Evolutionary conservation across 2,329 filamentous ascomycete genomes (phyloP), one percentile per base, ranked within the genome.

Genomic region (Venturia aucupariae): DNA sequence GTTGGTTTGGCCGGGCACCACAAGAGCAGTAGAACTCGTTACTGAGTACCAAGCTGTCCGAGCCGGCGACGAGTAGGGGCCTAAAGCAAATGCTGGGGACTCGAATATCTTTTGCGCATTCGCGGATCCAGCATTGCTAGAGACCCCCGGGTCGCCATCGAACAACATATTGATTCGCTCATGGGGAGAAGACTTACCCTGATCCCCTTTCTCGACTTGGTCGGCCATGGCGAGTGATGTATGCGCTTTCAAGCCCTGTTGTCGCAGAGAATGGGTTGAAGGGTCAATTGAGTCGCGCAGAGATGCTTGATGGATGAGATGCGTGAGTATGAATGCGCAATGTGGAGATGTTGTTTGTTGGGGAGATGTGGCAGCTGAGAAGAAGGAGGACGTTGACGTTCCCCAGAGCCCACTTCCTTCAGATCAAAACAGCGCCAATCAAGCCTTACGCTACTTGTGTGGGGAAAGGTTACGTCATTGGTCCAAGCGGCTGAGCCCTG

Each of bases 141-240:
- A 27, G 24, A 3, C 22, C 10, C 17, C 22, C 46, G 10, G 22
- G 22, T 30, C 46, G 46, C 24, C 11, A 27, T 22, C 22, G 46
- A 51, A 51, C 46, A 51, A 10, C 46, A 10, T 22, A 13, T 30
- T 15, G 46, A 27, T 27, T 51, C 22, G 46, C 22, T 51, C 24
- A 22, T 35, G 61, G 67, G 60, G 39, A 60, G 44, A 61, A 70
- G 19, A 19, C 76, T 66, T 75, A 80, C 79, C 79, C 75, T 80
- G 75, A 69, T 81, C 79, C 67, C 80, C 81, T 71, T 81, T 77
- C 72, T 82, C 77, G 69, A 80, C 73, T 65, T 79, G 76, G 70
- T 75, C 75, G 65, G 78, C 72, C 80, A 82, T 81, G 17, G 54
- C 51, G 51, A 8, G 44, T 24, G 22, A 48, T 51, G 60, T 46